Percentiles rank a stretch among this genome's conserved stretches.
phyloP scores from a whole-genome alignment of 1,284 basidiomycete species.

The Puccinia hordei region DNA sequence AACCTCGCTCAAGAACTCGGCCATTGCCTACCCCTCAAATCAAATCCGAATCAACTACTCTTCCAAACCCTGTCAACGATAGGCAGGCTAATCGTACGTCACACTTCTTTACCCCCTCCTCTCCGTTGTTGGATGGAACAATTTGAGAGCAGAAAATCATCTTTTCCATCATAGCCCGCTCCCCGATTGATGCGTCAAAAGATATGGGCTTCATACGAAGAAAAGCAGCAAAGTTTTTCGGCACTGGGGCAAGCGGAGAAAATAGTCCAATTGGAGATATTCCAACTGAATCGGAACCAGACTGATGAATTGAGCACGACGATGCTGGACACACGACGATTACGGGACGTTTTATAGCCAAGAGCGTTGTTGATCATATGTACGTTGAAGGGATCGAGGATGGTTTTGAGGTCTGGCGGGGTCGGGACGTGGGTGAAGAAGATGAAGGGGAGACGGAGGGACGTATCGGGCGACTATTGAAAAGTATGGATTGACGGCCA shows the following conservation, averaged over 20 bases:
- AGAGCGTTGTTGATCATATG: conserved; percentile 39
- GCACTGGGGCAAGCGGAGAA: neutral
- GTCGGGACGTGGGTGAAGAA: conserved; percentile 14
- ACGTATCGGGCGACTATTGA: conserved; percentile 34
- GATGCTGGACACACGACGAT: conserved; percentile 31
- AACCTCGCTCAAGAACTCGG: conserved; percentile 1
- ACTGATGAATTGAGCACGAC: conserved; percentile 40
- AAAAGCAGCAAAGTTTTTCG: neutral
- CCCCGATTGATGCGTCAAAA: conserved; percentile 5
- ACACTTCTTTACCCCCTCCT: neutral
- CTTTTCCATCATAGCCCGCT: neutral
- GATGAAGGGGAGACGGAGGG: conserved; percentile 25
- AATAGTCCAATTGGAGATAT: conserved; percentile 27
- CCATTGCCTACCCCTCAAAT: conserved; percentile 9
- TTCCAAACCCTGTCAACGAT: neutral
- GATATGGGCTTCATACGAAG: conserved; percentile 22
- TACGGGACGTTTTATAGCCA: conserved; percentile 32
- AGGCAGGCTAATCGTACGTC: neutral
- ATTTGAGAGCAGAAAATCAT: neutral
- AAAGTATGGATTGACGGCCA: conserved; percentile 45
- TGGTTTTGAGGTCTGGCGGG: conserved; percentile 32
- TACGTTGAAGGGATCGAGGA: conserved; percentile 24
- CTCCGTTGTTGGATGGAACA: neutral
- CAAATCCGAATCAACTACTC: neutral
- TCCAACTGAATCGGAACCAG: conserved; percentile 29